Conservation (phyloP, 768 basidiomycete genomes). For the Mycena rebaudengoi region DNA sequence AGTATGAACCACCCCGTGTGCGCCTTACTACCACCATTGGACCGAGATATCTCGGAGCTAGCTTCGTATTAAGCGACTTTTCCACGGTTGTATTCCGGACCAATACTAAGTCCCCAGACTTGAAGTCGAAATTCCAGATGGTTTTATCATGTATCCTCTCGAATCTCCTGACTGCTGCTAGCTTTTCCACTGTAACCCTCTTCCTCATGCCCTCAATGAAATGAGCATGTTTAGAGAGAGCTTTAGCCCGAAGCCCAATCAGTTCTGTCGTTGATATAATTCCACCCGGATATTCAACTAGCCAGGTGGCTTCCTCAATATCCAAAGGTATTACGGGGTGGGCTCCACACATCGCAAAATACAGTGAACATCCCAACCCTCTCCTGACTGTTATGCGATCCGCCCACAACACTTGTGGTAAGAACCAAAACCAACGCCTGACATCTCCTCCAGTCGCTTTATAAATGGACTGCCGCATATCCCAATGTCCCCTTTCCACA, state of each 20-base stretch:
- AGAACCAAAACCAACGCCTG: slow-evolving; percentile 39
- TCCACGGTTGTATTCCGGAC: slow-evolving; percentile 43
- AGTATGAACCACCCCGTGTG: slow-evolving; percentile 36
- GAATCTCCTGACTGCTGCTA: background rate
- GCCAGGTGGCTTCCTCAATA: slow-evolving; percentile 41
- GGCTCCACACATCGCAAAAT: slow-evolving; percentile 38
- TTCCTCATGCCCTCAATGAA: slow-evolving; percentile 3
- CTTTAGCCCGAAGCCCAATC: slow-evolving; percentile 29
- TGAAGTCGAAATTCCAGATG: slow-evolving; percentile 38
- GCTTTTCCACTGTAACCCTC: background rate
- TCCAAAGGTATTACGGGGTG: slow-evolving; percentile 44
- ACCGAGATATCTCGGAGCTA: slow-evolving; percentile 34
- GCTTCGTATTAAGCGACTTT: slow-evolving; percentile 37
- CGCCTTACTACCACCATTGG: slow-evolving; percentile 40
- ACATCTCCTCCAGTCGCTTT: slow-evolving; percentile 43
- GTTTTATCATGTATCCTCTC: background rate
- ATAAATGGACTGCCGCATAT: slow-evolving; percentile 42
- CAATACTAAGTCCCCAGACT: slow-evolving; percentile 35
- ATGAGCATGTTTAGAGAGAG: slow-evolving; percentile 29
- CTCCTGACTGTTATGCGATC: slow-evolving; percentile 41
- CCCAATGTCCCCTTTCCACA: slow-evolving; percentile 33
- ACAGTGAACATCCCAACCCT: slow-evolving; percentile 42
- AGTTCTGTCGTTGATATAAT: slow-evolving; percentile 33
- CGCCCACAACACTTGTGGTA: slow-evolving; percentile 43
- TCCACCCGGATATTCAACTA: slow-evolving; percentile 30